Evolutionary conservation across 352 stramenopile genomes (phyloP), one percentile per base, ranked within the genome.

Genomic region (Pythium brassicae): DNA sequence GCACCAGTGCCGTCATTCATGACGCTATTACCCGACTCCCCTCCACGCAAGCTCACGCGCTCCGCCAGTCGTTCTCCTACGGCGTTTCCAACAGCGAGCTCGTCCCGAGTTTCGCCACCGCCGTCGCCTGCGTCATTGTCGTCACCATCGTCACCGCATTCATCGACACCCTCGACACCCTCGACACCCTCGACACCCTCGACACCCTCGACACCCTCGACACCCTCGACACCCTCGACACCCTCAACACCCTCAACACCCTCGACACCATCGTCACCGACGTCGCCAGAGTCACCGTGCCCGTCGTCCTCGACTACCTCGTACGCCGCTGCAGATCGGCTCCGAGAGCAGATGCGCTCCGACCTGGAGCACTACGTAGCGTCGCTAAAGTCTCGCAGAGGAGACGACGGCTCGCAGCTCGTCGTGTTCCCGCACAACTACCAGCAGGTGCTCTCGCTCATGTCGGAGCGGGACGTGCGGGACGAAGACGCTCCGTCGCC

Each of bases 361-460:
- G 76, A 87, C 19, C 58, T 89, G 0, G 66, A 75, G 35, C 40
- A 40, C 1, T 89, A 89, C 54, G 62, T 87, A 14, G 40, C 46
- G 20, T 74, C 72, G 17, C 59, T 89, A 0, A 61, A 52, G 10
- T 56, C 60, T 12, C 68, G 64, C 37, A 68, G 48, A 7, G 76
- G 85, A 27, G 73, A 76, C n/a, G 63, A 78, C 17, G 79, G 79
- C 32, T 65, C 83, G 19, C 53, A 66, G 19, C 44, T 84, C 22
- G 54, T 89, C 27, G 64, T 74, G 53, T 89, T 86, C 34, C 76
- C 79, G 1, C 63, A 52, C 22, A 89, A 89, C 55, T 89, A 86
- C 47, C 61, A 78, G 27, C 68, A 86, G 50, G 72, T 89, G 50
- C 59, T 87, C 34, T 73, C 73, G 6, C 69, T 89, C 10, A 89